Percentiles rank a stretch among this genome's conserved stretches.
Conservation (phyloP, 2,329 filamentous ascomycete genomes). For the Aspergillus ochraceus region DNA sequence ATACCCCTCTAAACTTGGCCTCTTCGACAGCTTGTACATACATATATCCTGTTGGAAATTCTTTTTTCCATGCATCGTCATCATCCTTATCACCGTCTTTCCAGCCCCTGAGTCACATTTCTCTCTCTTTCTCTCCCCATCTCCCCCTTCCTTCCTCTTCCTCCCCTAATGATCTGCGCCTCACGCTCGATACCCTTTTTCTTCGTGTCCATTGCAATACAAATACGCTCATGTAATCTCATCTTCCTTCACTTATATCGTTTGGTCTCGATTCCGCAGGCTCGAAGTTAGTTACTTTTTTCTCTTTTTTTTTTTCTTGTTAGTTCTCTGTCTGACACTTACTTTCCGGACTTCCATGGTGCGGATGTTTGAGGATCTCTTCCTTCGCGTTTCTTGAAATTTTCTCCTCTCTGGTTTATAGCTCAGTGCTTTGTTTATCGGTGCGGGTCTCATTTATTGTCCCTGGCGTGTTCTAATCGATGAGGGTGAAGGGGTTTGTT, state of each 20-base stretch:
- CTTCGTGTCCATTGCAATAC: slow-evolving; percentile 10
- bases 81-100: neutral
- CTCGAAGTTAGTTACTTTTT: slow-evolving; percentile 30
- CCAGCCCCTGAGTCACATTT: neutral
- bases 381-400: neutral
- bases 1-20: neutral
- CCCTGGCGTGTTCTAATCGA: too few relatives aligned
- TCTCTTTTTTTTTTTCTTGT: neutral
- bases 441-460: too few relatives aligned
- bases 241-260: neutral
- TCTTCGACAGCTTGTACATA: neutral
- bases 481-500: too few relatives aligned
- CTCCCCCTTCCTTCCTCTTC: slow-evolving; percentile 1
- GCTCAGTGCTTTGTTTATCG: too few relatives aligned
- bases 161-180: slow-evolving; percentile 25
- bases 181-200: slow-evolving; percentile 34
- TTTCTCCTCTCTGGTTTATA: too few relatives aligned
- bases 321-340: slow-evolving; percentile 7
- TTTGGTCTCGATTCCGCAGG: slow-evolving; percentile 29
- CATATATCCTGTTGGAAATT: neutral
- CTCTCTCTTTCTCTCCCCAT: too few relatives aligned
- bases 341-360: neutral
- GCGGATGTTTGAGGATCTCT: slow-evolving; percentile 1
- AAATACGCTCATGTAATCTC: slow-evolving; percentile 13
- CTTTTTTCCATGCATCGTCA: neutral